Conservation (phyloP, 1,284 basidiomycete species). For the Cryptococcus deneoformans region DNA sequence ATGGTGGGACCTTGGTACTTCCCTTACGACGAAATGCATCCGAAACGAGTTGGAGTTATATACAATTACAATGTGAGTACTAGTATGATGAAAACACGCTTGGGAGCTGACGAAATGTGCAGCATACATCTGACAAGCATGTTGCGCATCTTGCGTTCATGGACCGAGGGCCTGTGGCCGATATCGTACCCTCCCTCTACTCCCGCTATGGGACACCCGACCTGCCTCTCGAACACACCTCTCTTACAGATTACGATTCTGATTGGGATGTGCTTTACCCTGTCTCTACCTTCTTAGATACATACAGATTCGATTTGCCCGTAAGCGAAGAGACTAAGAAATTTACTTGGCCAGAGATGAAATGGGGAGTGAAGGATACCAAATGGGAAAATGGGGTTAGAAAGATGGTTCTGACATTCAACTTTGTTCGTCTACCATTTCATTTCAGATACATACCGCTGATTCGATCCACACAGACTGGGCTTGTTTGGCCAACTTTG, state of each 20-base stretch:
- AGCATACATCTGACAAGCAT: conserved; percentile 71
- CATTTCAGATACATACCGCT: not conserved
- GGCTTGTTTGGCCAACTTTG: conserved; percentile 58
- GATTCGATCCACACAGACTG: conserved; percentile 20
- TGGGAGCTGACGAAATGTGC: conserved; percentile 2
- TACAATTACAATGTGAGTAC: conserved; percentile 78
- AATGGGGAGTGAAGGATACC: conserved; percentile 28
- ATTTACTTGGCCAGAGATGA: conserved; percentile 38
- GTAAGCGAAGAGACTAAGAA: conserved; percentile 64
- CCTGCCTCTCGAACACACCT: conserved; percentile 22
- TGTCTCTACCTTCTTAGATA: conserved; percentile 58
- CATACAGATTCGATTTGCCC: conserved; percentile 31
- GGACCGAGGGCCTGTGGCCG: conserved; percentile 66
- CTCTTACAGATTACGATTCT: conserved; percentile 42
- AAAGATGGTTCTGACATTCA: conserved; percentile 65
- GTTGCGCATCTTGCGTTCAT: conserved; percentile 79
- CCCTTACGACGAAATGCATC: conserved; percentile 81
- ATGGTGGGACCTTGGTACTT: not conserved
- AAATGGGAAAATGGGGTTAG: conserved; percentile 57
- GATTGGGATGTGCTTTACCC: conserved; percentile 90
- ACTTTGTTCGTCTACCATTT: conserved; percentile 62
- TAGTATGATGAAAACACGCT: not conserved
- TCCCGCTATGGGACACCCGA: conserved; percentile 50
- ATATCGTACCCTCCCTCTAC: conserved; percentile 59
- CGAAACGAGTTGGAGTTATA: conserved; percentile 80